Evolutionary conservation across 1,284 basidiomycete species (phyloP).

Genomic region (Malassezia nana): DNA sequence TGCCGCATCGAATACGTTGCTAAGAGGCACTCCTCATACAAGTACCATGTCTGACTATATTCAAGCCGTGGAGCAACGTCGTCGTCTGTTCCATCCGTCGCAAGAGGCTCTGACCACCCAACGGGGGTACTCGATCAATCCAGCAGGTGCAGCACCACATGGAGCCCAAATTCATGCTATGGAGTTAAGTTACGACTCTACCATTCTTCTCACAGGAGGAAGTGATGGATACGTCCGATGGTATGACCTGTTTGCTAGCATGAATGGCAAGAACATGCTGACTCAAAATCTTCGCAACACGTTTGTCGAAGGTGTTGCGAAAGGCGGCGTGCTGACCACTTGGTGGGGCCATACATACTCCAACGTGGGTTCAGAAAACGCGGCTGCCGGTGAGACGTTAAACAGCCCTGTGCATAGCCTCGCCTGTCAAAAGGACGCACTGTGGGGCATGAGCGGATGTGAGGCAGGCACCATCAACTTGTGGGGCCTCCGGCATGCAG

Average conservation of each 20-base stretch:
- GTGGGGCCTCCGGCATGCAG: constrained; percentile 81
- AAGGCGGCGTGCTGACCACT: constrained; percentile 70
- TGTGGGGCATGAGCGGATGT: constrained; percentile 41
- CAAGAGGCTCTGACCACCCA: constrained; percentile 1
- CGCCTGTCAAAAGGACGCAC: constrained; percentile 35
- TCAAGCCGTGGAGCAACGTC: constrained; percentile 3
- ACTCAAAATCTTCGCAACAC: constrained; percentile 81
- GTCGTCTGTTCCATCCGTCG: constrained; percentile 7
- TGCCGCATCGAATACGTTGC: neutral
- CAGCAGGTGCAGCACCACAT: constrained; percentile 80
- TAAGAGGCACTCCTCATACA: neutral
- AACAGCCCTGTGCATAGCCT: constrained; percentile 42
- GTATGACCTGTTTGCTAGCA: constrained; percentile 79
- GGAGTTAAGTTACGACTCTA: constrained; percentile 73
- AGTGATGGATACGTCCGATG: constrained; percentile 86
- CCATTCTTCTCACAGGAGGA: constrained; percentile 78
- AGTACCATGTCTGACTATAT: constrained; percentile 11
- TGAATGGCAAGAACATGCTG: constrained; percentile 76
- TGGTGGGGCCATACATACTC: constrained; percentile 64
- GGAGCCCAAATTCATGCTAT: constrained; percentile 76
- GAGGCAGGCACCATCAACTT: constrained; percentile 56
- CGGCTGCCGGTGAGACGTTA: constrained; percentile 21
- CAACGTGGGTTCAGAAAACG: constrained; percentile 6
- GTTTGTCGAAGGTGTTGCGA: constrained; percentile 84
- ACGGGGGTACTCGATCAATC: constrained; percentile 58